phyloP scores from a whole-genome alignment of 2,329 filamentous ascomycete genomes.

The Aureobasidium lini region DNA sequence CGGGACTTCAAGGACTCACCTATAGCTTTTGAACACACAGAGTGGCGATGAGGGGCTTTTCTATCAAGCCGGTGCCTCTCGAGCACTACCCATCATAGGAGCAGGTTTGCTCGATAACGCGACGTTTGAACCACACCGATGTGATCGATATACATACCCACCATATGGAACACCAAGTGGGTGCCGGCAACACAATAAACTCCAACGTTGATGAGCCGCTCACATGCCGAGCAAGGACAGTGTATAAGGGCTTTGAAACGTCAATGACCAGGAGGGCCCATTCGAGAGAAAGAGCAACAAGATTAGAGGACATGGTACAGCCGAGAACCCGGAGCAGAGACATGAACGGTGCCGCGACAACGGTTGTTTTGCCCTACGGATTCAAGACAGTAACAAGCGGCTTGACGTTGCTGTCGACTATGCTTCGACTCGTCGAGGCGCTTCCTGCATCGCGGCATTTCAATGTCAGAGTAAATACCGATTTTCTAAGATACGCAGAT shows the following conservation, averaged over 20 bases:
- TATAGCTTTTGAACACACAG: background rate
- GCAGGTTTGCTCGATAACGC: slow-evolving; percentile 1
- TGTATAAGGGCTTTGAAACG: background rate
- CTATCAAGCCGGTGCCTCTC: background rate
- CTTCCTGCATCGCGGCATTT: no score
- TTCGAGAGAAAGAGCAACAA: background rate
- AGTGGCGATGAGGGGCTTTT: background rate
- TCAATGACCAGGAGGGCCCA: background rate
- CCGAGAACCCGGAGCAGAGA: background rate
- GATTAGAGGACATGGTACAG: background rate
- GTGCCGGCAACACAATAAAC: background rate
- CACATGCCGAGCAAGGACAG: background rate
- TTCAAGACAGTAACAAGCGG: no score
- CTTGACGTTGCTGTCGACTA: background rate
- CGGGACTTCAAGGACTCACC: background rate
- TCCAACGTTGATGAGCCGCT: background rate
- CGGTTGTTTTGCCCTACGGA: background rate
- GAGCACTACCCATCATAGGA: background rate
- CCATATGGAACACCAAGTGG: background rate
- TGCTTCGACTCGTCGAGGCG: background rate
- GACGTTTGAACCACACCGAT: background rate
- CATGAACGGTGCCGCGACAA: background rate
- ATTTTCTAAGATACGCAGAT: no score
- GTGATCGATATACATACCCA: background rate
- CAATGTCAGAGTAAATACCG: no score